Conservation (phyloP, 2,329 filamentous ascomycete species). For the Fusarium neocosmosporiellum region DNA sequence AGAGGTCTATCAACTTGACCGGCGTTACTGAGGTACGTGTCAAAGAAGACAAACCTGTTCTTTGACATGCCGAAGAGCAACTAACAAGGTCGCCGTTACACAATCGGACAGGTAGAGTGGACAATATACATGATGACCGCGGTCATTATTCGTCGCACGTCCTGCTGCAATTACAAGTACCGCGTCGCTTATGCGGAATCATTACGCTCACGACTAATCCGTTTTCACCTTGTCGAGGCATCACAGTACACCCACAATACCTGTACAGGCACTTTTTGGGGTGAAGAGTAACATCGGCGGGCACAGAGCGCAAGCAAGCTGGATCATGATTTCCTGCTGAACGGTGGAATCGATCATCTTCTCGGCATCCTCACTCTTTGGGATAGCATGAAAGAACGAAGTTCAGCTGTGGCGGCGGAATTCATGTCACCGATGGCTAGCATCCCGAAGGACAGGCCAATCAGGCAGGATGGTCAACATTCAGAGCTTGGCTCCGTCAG, state of each 20-base stretch:
- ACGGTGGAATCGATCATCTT: constrained; percentile 11
- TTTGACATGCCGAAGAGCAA: background rate
- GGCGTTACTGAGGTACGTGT: background rate
- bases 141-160: background rate
- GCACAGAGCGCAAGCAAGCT: background rate
- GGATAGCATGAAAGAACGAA: constrained; percentile 16
- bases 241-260: background rate
- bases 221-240: background rate
- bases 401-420: constrained; percentile 36
- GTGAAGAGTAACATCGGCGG: background rate
- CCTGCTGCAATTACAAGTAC: background rate
- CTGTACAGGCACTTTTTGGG: background rate
- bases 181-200: background rate
- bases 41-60: background rate
- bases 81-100: background rate
- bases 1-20: background rate
- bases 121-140: background rate
- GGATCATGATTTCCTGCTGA: constrained; percentile 3
- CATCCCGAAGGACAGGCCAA: constrained; percentile 26
- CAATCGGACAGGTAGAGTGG: background rate
- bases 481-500: constrained; percentile 19
- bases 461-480: constrained; percentile 11
- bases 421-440: constrained; percentile 33
- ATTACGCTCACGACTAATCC: background rate
- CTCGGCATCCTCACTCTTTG: constrained; percentile 16